Evolutionary conservation across 495 filamentous ascomycete genomes (phyloP), one percentile per base, ranked within the genome.

Genomic region (Hapsidospora chrysogenum): DNA sequence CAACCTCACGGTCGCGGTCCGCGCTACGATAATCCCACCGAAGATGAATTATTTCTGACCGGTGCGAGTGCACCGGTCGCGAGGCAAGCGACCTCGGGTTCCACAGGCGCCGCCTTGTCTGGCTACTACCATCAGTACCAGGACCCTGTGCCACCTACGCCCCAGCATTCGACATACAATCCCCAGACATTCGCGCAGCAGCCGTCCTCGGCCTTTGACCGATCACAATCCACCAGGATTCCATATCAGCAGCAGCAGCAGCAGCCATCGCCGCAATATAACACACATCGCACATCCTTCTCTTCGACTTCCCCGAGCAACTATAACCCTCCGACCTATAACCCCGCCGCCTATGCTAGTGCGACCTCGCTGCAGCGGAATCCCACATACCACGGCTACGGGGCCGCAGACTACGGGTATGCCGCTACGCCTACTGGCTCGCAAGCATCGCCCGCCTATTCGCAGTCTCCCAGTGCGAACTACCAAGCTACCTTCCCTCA

Each of bases 181-280:
- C 85, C 86, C 2, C 82, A 85, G 52, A 60, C 78, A 35, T 95
- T 85, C 51, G 71, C 66, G 8, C 33, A 28, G 33, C 22, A 6
- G 23, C 6, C 23, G 6, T 26, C 33, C 3, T 18, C 33, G 20
- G 26, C 15, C 22, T 36, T 26, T 15, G 20, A 25, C 30, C 60
- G 71, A 7, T 67, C 78, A 3, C 69, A 80, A 30, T 70, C 76
- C 14, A 58, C 52, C 2, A 51, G 50, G n/a, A 40, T 60, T 20
- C 66, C 57, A 20, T 63, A 58, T 31, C 58, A 57, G 26, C 60
- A 57, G 29, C 49, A 53, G 27, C 54, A 58, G 1, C 31, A 53
- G 27, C 54, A 58, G 1, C 31, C 42, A 9, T 33, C 53, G 15
- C 22, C 44, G 25, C 52, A 59, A 38, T 57, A 52, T 22, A 36